Evolutionary conservation across 2,329 filamentous ascomycete species (phyloP), one percentile per base, ranked within the genome.

Genomic region (Cercospora sp.): DNA sequence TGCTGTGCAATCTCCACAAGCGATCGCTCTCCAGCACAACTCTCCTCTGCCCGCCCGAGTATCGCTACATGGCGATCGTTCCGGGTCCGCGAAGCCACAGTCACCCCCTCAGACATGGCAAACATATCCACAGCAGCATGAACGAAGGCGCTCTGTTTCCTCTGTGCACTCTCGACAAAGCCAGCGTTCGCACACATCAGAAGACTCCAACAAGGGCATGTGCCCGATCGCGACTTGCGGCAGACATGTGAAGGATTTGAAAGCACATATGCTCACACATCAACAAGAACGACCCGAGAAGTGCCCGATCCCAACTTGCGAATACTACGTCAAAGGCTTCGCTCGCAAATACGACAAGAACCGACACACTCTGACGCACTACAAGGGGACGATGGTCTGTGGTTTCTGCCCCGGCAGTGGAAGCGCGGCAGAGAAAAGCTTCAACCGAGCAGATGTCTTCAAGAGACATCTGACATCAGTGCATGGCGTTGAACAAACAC

Each of bases 261-360:
- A 94, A 81, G 93, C 94, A 8, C 94, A 97, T 80, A 94, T 96
- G 91, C 87, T 97, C 78, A 97, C 94, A 0, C 94, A 97, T 79
- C 92, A 95, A 80, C 91, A 89, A 67, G 93, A 97, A 82, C 86
- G 94, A 26, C 94, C 94, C 0, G 93, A 97, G 78, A 97, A 97
- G 83, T 97, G 94, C 81, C 94, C 94, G 0, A 97, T 97, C 73
- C 85, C 90, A 67, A 95, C 90, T 0, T 97, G 94, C 83, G 93
- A 97, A 76, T 97, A 97, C 81, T 90, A 97, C 82, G 83, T 87
- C 76, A 97, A 97, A 81, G 94, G 94, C 3, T 97, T 97, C 77
- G 93, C 94, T 10, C 87, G 94, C 74, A 97, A 97, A 81, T 97
- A 97, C 78, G 94, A 97, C 84, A 97, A 97, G 86, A 97, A 97